phyloP scores from a whole-genome alignment of 345 rosid species.

The Aquilaria malaccensis region DNA sequence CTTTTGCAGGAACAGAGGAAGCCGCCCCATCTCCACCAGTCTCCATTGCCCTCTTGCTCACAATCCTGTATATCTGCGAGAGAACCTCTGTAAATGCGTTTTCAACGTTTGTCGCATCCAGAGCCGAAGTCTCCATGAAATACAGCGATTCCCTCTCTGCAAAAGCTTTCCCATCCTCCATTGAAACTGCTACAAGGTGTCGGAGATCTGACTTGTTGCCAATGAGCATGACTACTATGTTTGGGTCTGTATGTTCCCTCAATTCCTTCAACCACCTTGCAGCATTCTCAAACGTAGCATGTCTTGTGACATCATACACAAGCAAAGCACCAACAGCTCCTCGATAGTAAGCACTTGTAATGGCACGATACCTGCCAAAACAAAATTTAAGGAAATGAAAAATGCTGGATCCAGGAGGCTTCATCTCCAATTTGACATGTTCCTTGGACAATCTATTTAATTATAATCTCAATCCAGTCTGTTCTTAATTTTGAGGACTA shows the following conservation, averaged over 20 bases:
- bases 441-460: not conserved
- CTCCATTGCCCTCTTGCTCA: constrained; percentile 45
- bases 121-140: constrained; percentile 51
- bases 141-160: constrained; percentile 39
- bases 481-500: not conserved
- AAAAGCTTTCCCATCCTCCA: constrained; percentile 33
- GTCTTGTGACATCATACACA: constrained; percentile 46
- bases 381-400: not conserved
- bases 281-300: constrained; percentile 35
- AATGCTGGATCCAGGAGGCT: not conserved
- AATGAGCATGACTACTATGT: constrained; percentile 44
- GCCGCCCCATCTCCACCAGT: constrained; percentile 29
- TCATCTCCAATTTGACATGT: not conserved
- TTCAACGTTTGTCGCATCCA: constrained; percentile 45
- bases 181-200: constrained; percentile 41
- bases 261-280: constrained; percentile 48
- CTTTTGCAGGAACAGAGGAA: constrained; percentile 22
- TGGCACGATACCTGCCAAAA: constrained; percentile 41
- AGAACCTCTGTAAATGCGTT: constrained; percentile 45
- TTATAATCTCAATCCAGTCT: not conserved
- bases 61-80: constrained; percentile 35
- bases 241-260: constrained; percentile 43
- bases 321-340: constrained; percentile 57
- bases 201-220: constrained; percentile 50
- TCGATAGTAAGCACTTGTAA: constrained; percentile 54